Base-by-base conservation (phyloP, 352 stramenopile genomes). In the Elongisporangium anandrum region DNA sequence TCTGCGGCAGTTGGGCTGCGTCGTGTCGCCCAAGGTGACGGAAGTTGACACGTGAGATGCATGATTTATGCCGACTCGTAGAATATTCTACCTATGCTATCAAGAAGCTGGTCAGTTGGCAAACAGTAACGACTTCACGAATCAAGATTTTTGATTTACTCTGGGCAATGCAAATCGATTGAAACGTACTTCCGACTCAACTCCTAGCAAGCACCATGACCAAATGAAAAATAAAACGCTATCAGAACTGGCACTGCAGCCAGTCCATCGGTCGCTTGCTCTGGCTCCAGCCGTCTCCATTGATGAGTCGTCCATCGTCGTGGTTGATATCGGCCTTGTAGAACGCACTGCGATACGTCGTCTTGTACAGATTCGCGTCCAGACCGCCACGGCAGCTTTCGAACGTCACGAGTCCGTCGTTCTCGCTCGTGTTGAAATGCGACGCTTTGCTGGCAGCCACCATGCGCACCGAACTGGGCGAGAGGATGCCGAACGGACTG, bases 361-460 rank as follows among this genome's bases (percentile, higher is more conserved):
- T 7, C 23, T 54, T 17, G 55, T 73, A 73, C 38, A 57, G 50
- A 8, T 13, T 47, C 0, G 48, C 19, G 0, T 17, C 38, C 2
- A 65, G 45, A 3, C 50, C 57, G 10, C 41, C 61, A 2, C 55
- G 52, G 56, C 74, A 84, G 59, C 71, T 81, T 4, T 23, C 21
- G 20, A 84, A 66, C 22, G 66, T 66, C 23, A 81, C 74, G 6
- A 69, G 62, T 15, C 74, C 71, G 24, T 84, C 74, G 52, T 77
- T 70, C 16, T 53, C 26, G 4, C 56, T 26, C 3, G 70, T 58
- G 19, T 57, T 58, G 26, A 54, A 47, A 59, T 70, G 58, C 9
- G 64, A 73, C 10, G 60, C 60, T n/a, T 19, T 48, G 0, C 54
- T 55, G 21, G 69, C 39, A 4, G 66, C 55, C 24, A 58, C 24